A percentile compares a stretch with the other conserved stretches of the same genome.
Conservation (phyloP, 805 yeast species). For the Candida cerambycidarum region DNA sequence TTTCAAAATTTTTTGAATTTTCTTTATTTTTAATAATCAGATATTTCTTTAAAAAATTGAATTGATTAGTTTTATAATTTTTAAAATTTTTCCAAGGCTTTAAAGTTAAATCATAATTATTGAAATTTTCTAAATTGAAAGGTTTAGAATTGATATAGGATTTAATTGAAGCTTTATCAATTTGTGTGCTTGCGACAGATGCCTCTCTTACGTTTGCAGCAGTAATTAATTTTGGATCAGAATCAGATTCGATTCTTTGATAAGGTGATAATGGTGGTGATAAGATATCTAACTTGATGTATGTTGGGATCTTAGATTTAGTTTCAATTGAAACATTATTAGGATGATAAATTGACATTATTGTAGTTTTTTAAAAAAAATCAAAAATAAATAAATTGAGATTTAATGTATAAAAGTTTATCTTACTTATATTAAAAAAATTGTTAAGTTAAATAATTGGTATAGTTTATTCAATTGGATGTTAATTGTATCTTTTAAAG, state of each 20-base stretch:
- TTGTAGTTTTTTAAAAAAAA: not conserved
- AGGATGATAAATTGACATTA: conserved; percentile 37
- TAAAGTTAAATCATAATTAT: conserved; percentile 47
- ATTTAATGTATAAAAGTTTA: not conserved
- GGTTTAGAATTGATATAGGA: conserved; percentile 21
- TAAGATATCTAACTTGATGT: conserved; percentile 27
- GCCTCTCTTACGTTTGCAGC: not conserved
- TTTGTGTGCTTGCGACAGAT: conserved; percentile 3
- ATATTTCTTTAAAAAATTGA: conserved; percentile 56
- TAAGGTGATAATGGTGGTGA: conserved; percentile 50
- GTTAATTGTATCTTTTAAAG: not conserved
- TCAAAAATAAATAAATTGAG: conserved; percentile 1
- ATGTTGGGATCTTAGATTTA: conserved; percentile 12
- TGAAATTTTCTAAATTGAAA: conserved; percentile 50
- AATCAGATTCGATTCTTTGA: conserved; percentile 19
- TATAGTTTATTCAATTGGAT: not conserved
- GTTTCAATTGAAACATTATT: conserved; percentile 24
- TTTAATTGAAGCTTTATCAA: conserved; percentile 9
- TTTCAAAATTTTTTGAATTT: conserved; percentile 19
- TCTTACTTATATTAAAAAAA: not conserved
- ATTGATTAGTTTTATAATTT: conserved; percentile 48
- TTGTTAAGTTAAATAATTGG: conserved; percentile 1
- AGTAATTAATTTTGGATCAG: not conserved
- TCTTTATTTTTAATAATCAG: conserved; percentile 25
- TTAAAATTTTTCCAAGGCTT: conserved; percentile 51